A percentile compares a stretch with the other conserved stretches of the same genome.
Evolutionary conservation across 768 basidiomycete species (phyloP).

Genomic region (Leccinellum albellum): DNA sequence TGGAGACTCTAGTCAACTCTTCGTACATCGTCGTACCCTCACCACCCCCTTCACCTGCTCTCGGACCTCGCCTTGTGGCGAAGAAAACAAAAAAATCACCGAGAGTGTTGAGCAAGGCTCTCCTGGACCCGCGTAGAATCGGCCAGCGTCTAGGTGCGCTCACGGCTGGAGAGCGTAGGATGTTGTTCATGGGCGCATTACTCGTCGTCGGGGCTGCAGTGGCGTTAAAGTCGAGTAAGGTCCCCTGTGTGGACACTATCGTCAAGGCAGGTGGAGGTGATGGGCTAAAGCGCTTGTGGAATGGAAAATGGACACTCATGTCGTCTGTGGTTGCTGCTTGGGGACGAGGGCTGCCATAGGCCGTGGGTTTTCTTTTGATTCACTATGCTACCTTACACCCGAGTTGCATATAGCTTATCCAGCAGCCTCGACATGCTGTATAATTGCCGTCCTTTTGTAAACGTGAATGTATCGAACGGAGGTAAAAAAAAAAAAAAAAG

Average conservation of each 20-base stretch:
- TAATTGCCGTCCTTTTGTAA: neutral
- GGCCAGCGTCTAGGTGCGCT: slow-evolving; percentile 23
- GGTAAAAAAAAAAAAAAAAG: neutral
- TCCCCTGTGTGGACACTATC: slow-evolving; percentile 14
- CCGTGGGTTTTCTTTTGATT: neutral
- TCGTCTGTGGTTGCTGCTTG: slow-evolving; percentile 25
- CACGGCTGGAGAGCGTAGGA: slow-evolving; percentile 25
- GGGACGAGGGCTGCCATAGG: slow-evolving; percentile 26
- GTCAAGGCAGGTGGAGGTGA: slow-evolving; percentile 13
- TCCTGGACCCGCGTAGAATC: slow-evolving; percentile 16
- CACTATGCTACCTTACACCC: neutral
- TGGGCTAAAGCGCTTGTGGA: slow-evolving; percentile 24
- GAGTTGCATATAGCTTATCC: neutral
- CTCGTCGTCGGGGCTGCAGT: slow-evolving; percentile 69
- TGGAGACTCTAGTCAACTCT: slow-evolving; percentile 24
- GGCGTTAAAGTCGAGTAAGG: slow-evolving; percentile 33
- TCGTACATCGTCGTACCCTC: slow-evolving; percentile 24
- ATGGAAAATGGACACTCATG: slow-evolving; percentile 18
- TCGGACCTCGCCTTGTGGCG: slow-evolving; percentile 5
- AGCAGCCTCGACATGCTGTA: neutral
- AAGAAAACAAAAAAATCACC: slow-evolving; percentile 19
- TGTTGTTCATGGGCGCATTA: slow-evolving; percentile 60
- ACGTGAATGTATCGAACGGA: neutral
- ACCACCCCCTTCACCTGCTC: slow-evolving; percentile 20
- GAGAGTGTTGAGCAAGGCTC: slow-evolving; percentile 4